Evolutionary conservation across 1,284 basidiomycete genomes (phyloP).

Genomic region (Phylloboletellus chloephorus): DNA sequence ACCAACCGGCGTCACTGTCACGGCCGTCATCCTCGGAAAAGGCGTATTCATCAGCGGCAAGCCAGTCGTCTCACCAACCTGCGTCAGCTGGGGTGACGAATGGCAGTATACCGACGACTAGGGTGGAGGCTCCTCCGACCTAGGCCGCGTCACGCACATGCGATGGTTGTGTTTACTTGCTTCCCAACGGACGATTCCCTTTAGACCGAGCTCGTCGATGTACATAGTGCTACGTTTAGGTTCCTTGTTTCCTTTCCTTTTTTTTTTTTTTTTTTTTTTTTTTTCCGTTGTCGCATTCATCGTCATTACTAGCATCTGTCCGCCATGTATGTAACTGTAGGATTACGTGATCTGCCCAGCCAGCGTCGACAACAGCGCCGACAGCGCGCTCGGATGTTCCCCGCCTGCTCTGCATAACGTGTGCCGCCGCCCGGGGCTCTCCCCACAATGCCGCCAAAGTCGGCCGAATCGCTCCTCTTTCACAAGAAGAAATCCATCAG

Average conservation of each 20-base stretch:
- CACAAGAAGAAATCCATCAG: slow-evolving; percentile 31
- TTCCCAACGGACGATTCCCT: slow-evolving; percentile 24
- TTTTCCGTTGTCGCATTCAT: slow-evolving; percentile 11
- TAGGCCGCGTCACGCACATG: slow-evolving; percentile 12
- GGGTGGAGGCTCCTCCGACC: slow-evolving; percentile 29
- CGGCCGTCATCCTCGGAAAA: slow-evolving; percentile 48
- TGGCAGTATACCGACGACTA: slow-evolving; percentile 30
- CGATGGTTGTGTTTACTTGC: slow-evolving; percentile 16
- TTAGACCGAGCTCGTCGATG: slow-evolving; percentile 19
- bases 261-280: too few relatives aligned
- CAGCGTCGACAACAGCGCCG: slow-evolving; percentile 4
- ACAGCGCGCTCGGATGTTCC: slow-evolving; percentile 7
- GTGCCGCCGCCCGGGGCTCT: too few relatives aligned
- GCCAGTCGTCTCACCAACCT: slow-evolving; percentile 26
- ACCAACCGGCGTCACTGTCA: slow-evolving; percentile 32
- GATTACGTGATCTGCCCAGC: slow-evolving; percentile 28
- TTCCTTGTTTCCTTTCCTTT: too few relatives aligned
- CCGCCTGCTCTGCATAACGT: neutral
- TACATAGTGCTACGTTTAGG: slow-evolving; percentile 27
- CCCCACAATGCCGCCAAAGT: slow-evolving; percentile 25
- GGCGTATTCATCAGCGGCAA: slow-evolving; percentile 38
- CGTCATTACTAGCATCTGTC: slow-evolving; percentile 14
- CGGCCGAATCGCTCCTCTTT: slow-evolving; percentile 31
- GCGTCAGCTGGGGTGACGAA: slow-evolving; percentile 32
- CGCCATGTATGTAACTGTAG: slow-evolving; percentile 13